Conservation (phyloP, 306 rosid species). For the Betula pendula region DNA sequence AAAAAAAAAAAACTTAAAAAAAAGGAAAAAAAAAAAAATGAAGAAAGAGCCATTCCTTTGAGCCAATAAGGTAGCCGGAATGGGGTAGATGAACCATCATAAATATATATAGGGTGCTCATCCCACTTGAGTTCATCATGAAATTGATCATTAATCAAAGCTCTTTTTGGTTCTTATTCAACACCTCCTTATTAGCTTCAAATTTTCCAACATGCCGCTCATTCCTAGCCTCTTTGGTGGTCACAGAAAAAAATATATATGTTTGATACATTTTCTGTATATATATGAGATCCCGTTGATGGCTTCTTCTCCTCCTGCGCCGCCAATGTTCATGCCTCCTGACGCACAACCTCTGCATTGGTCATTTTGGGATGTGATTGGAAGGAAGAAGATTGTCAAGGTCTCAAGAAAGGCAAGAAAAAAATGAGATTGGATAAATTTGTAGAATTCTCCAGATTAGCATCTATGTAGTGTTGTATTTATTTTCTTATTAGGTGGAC, state of each 20-base stretch:
- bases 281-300: slow-evolving; percentile 19
- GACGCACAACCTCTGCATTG: neutral
- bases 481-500: too few species aligned
- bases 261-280: slow-evolving; percentile 17
- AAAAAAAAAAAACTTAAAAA: too few species aligned
- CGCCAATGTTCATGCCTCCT: neutral
- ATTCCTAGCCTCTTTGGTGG: slow-evolving; percentile 16
- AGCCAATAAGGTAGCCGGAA: too few species aligned
- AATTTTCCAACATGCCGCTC: neutral
- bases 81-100: too few species aligned
- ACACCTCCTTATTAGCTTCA: neutral
- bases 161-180: neutral
- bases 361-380: slow-evolving; percentile 9
- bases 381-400: slow-evolving; percentile 23
- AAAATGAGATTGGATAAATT: too few species aligned
- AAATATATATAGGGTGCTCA: too few species aligned
- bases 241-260: neutral
- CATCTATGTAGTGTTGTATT: neutral
- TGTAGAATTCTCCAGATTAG: too few species aligned
- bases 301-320: slow-evolving; percentile 2
- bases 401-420: slow-evolving; percentile 21
- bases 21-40: too few species aligned
- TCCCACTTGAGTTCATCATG: too few species aligned
- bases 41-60: too few species aligned
- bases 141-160: neutral